Conservation (phyloP, 768 basidiomycete genomes). For the Dacryopinax primogenitus region DNA sequence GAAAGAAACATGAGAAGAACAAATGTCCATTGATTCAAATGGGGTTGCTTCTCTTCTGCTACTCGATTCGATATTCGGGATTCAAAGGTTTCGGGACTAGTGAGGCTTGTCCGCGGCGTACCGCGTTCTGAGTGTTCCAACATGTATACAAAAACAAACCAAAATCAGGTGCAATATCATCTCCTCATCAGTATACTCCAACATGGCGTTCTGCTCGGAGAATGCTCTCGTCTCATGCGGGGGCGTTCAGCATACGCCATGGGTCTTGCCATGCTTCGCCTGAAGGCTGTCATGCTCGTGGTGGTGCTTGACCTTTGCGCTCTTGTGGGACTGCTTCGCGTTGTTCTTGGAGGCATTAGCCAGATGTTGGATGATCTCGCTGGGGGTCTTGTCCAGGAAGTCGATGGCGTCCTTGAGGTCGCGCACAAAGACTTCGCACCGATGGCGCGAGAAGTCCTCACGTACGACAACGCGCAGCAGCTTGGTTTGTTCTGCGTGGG, state of each 20-base stretch:
- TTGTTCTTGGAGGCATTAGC: slow-evolving; percentile 9
- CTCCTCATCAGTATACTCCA: neutral
- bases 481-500: slow-evolving; percentile 20
- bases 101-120: no score
- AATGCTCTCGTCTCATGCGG: neutral
- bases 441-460: slow-evolving; percentile 23
- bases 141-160: no score
- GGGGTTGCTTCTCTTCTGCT: neutral
- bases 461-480: slow-evolving; percentile 26
- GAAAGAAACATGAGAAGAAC: neutral
- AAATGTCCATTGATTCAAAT: neutral
- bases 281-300: slow-evolving; percentile 26
- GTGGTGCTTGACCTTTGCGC: slow-evolving; percentile 14
- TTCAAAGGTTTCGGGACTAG: neutral
- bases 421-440: slow-evolving; percentile 23
- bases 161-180: no score
- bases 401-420: slow-evolving; percentile 21
- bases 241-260: slow-evolving; percentile 21
- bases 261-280: slow-evolving; percentile 27
- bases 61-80: neutral
- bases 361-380: slow-evolving; percentile 20
- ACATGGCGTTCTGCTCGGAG: neutral
- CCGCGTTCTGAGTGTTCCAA: no score
- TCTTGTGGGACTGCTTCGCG: slow-evolving; percentile 5
- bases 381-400: slow-evolving; percentile 21